phyloP scores from a whole-genome alignment of 2,329 filamentous ascomycete species.

The Fusarium agapanthi region DNA sequence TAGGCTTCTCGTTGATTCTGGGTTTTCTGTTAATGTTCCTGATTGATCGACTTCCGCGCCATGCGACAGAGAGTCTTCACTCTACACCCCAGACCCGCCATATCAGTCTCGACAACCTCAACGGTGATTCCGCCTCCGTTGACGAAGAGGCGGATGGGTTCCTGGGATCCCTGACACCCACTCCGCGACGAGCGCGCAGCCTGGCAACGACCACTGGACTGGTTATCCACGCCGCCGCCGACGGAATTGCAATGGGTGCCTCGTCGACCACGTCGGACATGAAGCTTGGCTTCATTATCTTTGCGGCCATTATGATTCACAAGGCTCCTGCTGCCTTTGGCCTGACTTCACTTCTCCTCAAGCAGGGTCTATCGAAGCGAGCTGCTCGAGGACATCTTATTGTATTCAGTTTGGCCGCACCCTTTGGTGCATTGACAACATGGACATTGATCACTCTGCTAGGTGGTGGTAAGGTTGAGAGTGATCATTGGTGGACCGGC shows the following conservation, averaged over 20 bases:
- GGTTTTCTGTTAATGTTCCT: conserved; percentile 98
- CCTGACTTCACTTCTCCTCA: conserved; percentile 86
- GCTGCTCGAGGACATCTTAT: conserved; percentile 85
- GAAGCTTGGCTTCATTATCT: conserved; percentile 88
- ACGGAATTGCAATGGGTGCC: conserved; percentile 94
- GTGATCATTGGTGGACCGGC: conserved; percentile 87
- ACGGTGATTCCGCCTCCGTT: conserved; percentile 57
- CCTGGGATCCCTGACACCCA: conserved; percentile 65
- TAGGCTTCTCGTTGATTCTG: conserved; percentile 85
- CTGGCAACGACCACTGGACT: conserved; percentile 90
- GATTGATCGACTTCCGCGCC: conserved; percentile 84
- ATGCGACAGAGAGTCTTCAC: conserved; percentile 72
- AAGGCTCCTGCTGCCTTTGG: conserved; percentile 97
- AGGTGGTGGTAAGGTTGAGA: conserved; percentile 66
- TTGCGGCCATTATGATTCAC: conserved; percentile 96
- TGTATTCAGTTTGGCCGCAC: conserved; percentile 91
- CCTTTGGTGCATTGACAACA: conserved; percentile 83
- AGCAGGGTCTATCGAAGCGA: conserved; percentile 89
- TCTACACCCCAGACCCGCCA: conserved; percentile 76
- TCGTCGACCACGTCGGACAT: conserved; percentile 79
- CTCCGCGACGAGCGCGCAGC: conserved; percentile 67
- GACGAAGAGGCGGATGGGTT: conserved; percentile 68
- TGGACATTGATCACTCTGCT: conserved; percentile 81
- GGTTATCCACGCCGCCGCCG: conserved; percentile 94
- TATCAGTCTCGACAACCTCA: conserved; percentile 87